Percentiles rank a stretch among this genome's conserved stretches.
Evolutionary conservation across 1,284 basidiomycete species (phyloP).

Genomic region (Puccinia coronata): DNA sequence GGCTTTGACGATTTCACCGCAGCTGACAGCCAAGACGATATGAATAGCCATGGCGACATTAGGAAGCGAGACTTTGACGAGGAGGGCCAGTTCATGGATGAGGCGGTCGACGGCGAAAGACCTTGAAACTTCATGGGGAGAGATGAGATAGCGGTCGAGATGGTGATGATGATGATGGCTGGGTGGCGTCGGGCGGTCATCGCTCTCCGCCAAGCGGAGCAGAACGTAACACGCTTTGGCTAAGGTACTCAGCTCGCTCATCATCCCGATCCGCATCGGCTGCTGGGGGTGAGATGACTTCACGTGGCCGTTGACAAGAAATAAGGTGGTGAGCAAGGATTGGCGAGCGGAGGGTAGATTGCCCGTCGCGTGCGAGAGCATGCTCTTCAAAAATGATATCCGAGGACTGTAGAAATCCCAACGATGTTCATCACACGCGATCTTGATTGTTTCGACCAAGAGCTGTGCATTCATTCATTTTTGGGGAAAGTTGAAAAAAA

Average conservation of each 20-base stretch:
- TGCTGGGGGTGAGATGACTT: no score
- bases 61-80: not conserved
- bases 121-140: not conserved
- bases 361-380: constrained; percentile 29
- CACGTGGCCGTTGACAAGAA: not conserved
- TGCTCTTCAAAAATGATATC: constrained; percentile 33
- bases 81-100: not conserved
- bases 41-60: constrained; percentile 2
- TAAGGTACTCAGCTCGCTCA: not conserved
- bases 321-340: constrained; percentile 5
- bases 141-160: not conserved
- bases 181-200: not conserved
- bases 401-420: not conserved
- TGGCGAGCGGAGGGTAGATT: constrained; percentile 15
- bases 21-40: constrained; percentile 33
- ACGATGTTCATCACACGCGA: not conserved
- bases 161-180: no score
- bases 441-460: constrained; percentile 12
- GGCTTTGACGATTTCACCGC: constrained; percentile 31
- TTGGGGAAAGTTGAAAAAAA: not conserved
- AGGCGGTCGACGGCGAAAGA: not conserved
- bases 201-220: not conserved
- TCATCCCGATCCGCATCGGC: not conserved
- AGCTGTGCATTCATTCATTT: not conserved
- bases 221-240: constrained; percentile 17